Base-by-base conservation (phyloP, 352 stramenopile species). In the Phytophthora tentaculata region DNA sequence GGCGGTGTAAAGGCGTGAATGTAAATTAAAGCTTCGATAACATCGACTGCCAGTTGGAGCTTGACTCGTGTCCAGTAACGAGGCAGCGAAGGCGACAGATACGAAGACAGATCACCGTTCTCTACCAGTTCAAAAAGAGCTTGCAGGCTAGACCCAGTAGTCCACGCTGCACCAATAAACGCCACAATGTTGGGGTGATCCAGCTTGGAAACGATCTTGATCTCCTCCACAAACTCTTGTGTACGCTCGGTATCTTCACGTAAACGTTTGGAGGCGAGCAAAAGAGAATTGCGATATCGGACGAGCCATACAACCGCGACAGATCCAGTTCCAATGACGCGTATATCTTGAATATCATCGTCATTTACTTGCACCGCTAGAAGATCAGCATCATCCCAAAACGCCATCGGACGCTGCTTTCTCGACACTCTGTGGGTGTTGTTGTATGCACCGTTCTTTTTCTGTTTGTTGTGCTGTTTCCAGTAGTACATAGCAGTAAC, bases 21-120 rank as follows among this genome's bases (percentile, higher is more conserved):
- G 39, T 82, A 86, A 19, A 79, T 57, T 20, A 86, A 55, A 8
- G 74, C 79, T 56, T 86, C 77, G 8, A 71, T 71, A 5, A 88
- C 69, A 44, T 89, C 79, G 10, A 80, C 66, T 4, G 80, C 76
- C 9, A 87, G 37, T 19, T 74, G 54, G 24, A 69, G 53, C 56
- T 86, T 88, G 28, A 62, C 50, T 2, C 48, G 51, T 13, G 60
- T 66, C 54, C 60, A 77, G 35, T 58, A 62, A 0, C 48, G 41
- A 16, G 52, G 58, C 19, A 55, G 37, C 20, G 45, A 56, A 2
- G 59, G 55, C 2, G 37, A 20, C 20, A 76, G 44, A 26, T 71
- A 73, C 29, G 67, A 53, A 26, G 57, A 20, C 19, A 77, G 44
- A 28, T 76, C 63, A 1, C 63, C 69, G 19, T 73, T 73, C 37